phyloP scores from a whole-genome alignment of 805 yeast genomes.

The Zygoascus tannicola region DNA sequence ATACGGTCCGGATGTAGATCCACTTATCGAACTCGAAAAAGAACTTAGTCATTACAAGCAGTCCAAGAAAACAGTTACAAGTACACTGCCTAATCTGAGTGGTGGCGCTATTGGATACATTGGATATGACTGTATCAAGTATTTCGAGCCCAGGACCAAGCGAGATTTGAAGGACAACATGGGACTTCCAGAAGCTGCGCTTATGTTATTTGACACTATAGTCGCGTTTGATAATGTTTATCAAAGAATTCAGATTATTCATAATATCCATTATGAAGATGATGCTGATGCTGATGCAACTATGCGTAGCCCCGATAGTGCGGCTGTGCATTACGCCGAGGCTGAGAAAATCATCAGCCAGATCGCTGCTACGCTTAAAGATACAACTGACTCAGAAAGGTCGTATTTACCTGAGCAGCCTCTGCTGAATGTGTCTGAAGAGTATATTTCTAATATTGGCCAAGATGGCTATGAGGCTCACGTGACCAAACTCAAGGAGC shows the following conservation, averaged over 20 bases:
- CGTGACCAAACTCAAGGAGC: slow-evolving; percentile 64
- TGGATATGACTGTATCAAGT: slow-evolving; percentile 92
- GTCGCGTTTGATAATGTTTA: slow-evolving; percentile 91
- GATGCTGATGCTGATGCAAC: background rate
- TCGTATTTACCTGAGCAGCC: slow-evolving; percentile 57
- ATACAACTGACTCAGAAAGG: slow-evolving; percentile 23
- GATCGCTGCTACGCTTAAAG: slow-evolving; percentile 35
- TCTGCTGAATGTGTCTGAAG: slow-evolving; percentile 56
- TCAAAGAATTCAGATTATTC: slow-evolving; percentile 84
- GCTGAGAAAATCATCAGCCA: slow-evolving; percentile 47
- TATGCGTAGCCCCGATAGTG: slow-evolving; percentile 14
- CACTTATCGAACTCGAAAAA: slow-evolving; percentile 60
- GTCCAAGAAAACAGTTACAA: slow-evolving; percentile 35
- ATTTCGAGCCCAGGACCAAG: slow-evolving; percentile 87
- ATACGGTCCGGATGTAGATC: slow-evolving; percentile 61
- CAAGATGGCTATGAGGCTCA: slow-evolving; percentile 85
- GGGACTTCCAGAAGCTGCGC: slow-evolving; percentile 79
- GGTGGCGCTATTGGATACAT: slow-evolving; percentile 98
- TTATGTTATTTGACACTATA: slow-evolving; percentile 85
- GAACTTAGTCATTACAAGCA: slow-evolving; percentile 60
- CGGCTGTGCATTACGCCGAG: slow-evolving; percentile 30
- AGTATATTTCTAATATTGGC: slow-evolving; percentile 82
- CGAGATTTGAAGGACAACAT: slow-evolving; percentile 68
- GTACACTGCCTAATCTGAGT: slow-evolving; percentile 61
- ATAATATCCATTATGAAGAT: slow-evolving; percentile 50